These are phyloP conservation scores for Sarocladiaceae sp. DNA, from an alignment of 2,329 filamentous ascomycete genomes.

Conservation along the genomic window DNA sequence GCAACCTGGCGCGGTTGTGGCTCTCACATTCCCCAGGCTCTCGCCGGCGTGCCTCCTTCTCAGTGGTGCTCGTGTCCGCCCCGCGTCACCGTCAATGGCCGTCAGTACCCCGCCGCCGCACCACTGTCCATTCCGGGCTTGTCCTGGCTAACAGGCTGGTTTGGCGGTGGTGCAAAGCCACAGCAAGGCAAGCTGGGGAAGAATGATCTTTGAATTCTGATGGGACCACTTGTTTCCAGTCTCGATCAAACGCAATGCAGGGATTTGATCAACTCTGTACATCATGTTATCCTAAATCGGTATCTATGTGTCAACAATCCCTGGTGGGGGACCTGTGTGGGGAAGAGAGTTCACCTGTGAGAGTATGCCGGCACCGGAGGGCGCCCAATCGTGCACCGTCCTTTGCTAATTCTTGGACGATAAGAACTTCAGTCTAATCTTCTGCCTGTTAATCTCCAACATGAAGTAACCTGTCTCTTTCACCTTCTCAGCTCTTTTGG, in stretches of 20 bases:
- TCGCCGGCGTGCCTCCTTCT: slow-evolving; percentile 37
- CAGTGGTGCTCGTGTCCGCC: slow-evolving; percentile 46
- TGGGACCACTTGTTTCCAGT: too few species aligned
- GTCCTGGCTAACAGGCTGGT: slow-evolving; percentile 28
- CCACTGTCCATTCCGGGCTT: slow-evolving; percentile 33
- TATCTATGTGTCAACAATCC: too few species aligned
- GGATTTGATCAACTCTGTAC: too few species aligned
- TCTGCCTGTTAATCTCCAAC: neutral
- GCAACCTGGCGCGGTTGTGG: slow-evolving; percentile 48
- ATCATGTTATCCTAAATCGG: too few species aligned
- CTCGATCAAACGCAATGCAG: too few species aligned
- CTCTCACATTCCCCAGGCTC: slow-evolving; percentile 39
- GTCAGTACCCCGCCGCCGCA: slow-evolving; percentile 41
- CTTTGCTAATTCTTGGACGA: slow-evolving; percentile 8
- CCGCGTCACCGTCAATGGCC: slow-evolving; percentile 37
- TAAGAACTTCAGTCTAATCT: neutral
- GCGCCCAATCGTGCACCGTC: neutral
- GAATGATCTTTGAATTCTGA: slow-evolving; percentile 17
- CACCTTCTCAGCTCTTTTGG: neutral
- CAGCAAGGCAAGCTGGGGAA: slow-evolving; percentile 12
- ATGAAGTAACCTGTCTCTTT: too few species aligned
- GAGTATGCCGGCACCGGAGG: slow-evolving; percentile 6
- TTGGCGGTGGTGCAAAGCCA: neutral
- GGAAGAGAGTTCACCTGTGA: neutral
- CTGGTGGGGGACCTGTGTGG: neutral